phyloP scores from a whole-genome alignment of 208 protist species.

The Leishmania guyanensis region DNA sequence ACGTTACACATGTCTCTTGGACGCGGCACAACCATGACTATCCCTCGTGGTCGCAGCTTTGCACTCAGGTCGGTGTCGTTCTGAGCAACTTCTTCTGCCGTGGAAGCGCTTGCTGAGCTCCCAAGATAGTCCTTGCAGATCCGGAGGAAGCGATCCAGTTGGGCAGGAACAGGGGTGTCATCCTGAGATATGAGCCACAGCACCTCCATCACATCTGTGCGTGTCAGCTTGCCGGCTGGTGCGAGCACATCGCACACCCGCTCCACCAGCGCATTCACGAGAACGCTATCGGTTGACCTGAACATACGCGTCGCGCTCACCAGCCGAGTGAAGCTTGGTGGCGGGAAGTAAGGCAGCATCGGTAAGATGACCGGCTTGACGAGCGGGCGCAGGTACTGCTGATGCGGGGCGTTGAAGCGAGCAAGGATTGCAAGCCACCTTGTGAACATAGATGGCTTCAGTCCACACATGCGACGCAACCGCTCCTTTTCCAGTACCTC shows the following conservation, averaged over 20 bases:
- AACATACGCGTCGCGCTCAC: constrained; percentile 56
- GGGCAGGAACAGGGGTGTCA: constrained; percentile 26
- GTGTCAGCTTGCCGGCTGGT: constrained; percentile 23
- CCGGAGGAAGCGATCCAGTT: constrained; percentile 21
- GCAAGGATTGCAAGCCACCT: constrained; percentile 65
- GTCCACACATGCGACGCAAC: constrained; percentile 38
- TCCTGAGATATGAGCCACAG: constrained; percentile 27
- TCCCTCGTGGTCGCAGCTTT: constrained; percentile 6
- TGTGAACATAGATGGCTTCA: constrained; percentile 73
- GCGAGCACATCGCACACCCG: constrained; percentile 37
- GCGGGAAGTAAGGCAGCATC: constrained; percentile 50
- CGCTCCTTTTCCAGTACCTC: constrained; percentile 35
- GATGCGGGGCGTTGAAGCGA: constrained; percentile 62
- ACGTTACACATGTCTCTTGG: constrained; percentile 67
- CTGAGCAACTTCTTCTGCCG: neutral
- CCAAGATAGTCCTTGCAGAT: constrained; percentile 14
- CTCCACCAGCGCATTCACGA: constrained; percentile 61
- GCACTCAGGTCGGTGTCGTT: neutral
- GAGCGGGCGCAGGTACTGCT: constrained; percentile 79
- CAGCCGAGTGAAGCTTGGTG: constrained; percentile 74
- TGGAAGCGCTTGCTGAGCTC: neutral
- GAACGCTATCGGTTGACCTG: constrained; percentile 40
- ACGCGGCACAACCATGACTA: constrained; percentile 33
- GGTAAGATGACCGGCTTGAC: constrained; percentile 57
- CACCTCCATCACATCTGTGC: constrained; percentile 33